phyloP scores from a whole-genome alignment of 495 filamentous ascomycete genomes.

The Hamigera avellanea region DNA sequence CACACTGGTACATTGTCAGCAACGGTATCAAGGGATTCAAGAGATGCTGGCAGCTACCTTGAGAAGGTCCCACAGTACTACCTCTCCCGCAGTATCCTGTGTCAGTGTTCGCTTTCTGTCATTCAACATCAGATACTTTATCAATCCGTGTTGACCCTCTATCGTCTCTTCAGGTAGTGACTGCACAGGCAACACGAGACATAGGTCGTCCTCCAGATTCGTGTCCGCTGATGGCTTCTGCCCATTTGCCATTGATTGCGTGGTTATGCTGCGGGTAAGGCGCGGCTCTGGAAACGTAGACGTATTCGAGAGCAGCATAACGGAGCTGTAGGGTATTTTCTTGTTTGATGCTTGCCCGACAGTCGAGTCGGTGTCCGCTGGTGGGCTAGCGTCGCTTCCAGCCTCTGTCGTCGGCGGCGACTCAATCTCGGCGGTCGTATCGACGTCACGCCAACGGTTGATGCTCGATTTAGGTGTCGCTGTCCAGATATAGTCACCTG shows the following conservation, averaged over 20 bases:
- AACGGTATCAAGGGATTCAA: neutral
- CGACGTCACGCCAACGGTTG: slow-evolving; percentile 84
- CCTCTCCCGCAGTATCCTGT: slow-evolving; percentile 88
- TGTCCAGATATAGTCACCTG: slow-evolving; percentile 81
- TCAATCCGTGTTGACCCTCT: slow-evolving; percentile 88
- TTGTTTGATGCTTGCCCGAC: slow-evolving; percentile 10
- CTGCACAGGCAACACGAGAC: slow-evolving; percentile 52
- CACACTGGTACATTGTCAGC: slow-evolving; percentile 44
- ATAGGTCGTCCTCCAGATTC: slow-evolving; percentile 45
- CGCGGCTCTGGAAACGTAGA: slow-evolving; percentile 56
- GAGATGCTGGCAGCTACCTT: slow-evolving; percentile 44
- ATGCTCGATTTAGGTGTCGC: slow-evolving; percentile 90
- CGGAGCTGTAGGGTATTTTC: slow-evolving; percentile 63
- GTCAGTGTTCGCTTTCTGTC: slow-evolving; percentile 83
- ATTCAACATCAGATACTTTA: slow-evolving; percentile 87
- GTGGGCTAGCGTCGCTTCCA: slow-evolving; percentile 1
- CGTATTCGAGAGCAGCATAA: slow-evolving; percentile 73
- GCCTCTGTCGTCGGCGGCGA: slow-evolving; percentile 46
- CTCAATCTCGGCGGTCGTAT: slow-evolving; percentile 53
- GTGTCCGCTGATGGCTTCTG: slow-evolving; percentile 48
- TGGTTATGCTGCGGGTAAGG: slow-evolving; percentile 30
- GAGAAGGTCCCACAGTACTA: slow-evolving; percentile 91
- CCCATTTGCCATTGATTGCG: slow-evolving; percentile 35
- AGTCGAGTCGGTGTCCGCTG: slow-evolving; percentile 10
- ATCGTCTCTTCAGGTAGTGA: slow-evolving; percentile 75